phyloP scores from a whole-genome alignment of 2,329 filamentous ascomycete genomes.

The Ascochyta koolunga region DNA sequence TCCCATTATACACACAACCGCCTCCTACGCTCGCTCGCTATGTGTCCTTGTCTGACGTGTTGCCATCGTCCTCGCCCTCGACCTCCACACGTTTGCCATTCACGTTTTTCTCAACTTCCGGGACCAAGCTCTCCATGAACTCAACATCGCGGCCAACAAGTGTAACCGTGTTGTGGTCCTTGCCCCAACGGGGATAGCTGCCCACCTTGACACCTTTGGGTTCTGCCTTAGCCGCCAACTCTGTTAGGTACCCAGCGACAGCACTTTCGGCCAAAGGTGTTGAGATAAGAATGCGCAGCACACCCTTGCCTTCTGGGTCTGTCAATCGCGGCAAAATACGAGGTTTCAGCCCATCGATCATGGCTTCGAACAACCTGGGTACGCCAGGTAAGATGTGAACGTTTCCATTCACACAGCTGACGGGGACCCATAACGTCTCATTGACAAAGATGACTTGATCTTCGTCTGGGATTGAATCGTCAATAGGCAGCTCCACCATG shows the following conservation, averaged over 20 bases:
- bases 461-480: constrained; percentile 67
- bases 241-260: constrained; percentile 81
- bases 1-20: constrained; percentile 15
- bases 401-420: constrained; percentile 88
- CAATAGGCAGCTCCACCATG: constrained; percentile 87
- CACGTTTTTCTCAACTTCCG: constrained; percentile 78
- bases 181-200: constrained; percentile 92
- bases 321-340: constrained; percentile 71
- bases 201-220: constrained; percentile 87
- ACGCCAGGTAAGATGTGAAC: constrained; percentile 92
- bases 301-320: constrained; percentile 82
- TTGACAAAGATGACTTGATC: constrained; percentile 80
- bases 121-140: constrained; percentile 78
- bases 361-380: constrained; percentile 78
- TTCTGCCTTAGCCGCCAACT: constrained; percentile 75
- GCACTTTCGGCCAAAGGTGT: constrained; percentile 87
- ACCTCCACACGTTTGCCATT: constrained; percentile 71
- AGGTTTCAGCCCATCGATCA: constrained; percentile 79
- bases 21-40: constrained; percentile 29
- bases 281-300: constrained; percentile 78
- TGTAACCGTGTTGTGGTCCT: constrained; percentile 86
- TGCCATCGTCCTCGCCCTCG: constrained; percentile 67
- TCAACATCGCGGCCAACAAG: constrained; percentile 77
- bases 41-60: constrained; percentile 47
- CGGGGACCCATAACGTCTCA: constrained; percentile 88